Evolutionary conservation across 2,329 filamentous ascomycete species (phyloP), one percentile per base, ranked within the genome.

Genomic region (Apiospora sp.): DNA sequence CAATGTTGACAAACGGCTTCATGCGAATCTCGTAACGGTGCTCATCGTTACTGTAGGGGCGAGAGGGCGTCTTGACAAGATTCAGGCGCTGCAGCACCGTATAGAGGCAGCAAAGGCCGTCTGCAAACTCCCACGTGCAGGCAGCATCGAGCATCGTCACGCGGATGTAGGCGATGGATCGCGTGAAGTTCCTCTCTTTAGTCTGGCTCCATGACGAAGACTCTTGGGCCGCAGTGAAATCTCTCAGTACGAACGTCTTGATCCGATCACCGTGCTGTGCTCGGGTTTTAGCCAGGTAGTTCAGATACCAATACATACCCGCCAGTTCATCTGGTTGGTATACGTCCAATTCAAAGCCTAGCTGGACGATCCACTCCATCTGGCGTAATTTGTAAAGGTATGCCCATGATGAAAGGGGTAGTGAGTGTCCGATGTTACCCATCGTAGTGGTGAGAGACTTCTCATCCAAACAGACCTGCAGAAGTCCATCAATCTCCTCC

Each of bases 281-380:
- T 74, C 92, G 86, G 71, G 92, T 90, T 79, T 91, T 89, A 78
- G 93, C 86, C 73, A 97, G 84, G 83, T 94, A 90, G 76, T 93
- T 90, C 75, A 98, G 84, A 81, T 98, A 95, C 91, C 93, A 96
- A 82, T 98, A 98, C 93, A 98, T 97, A 34, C 91, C 91, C 0
- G 91, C 89, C 13, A 96, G 87, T 81, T 99, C 96, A 80, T 97
- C 93, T 0, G 91, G 88, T 71, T 96, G 91, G 82, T 98, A 98
- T 13, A 98, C 90, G 61, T 96, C 92, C 16, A 98, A 91, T 82
- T 99, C 96, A 81, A 99, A 98, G 16, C 97, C 96, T 44, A 98
- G 90, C 79, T 98, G 93, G 22, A 98, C 88, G 67, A 97, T 92
- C 86, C 92, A 93, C 80, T 96, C 92, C 88, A 98, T 94, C 78